Evolutionary conservation across 2,329 filamentous ascomycete species (phyloP).

Genomic region (Claviceps spartinae): DNA sequence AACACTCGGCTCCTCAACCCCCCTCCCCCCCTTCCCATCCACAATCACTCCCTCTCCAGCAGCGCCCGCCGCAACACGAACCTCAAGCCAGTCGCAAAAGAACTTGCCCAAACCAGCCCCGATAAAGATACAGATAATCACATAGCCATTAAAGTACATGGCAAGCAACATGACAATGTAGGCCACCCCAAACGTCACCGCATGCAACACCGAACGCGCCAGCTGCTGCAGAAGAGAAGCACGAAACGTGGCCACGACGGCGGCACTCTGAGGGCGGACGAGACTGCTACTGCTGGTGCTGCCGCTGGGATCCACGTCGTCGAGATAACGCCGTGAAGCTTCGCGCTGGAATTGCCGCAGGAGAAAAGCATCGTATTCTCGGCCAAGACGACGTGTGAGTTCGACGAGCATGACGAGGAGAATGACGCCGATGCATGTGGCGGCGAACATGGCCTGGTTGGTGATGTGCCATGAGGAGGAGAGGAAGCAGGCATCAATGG

Average conservation of each 20-base stretch:
- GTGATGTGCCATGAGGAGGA: slow-evolving; percentile 55
- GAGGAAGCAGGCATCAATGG: slow-evolving; percentile 60
- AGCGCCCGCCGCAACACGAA: slow-evolving; percentile 19
- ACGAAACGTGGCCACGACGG: slow-evolving; percentile 25
- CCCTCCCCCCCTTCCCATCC: slow-evolving; percentile 13
- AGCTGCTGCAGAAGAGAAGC: slow-evolving; percentile 52
- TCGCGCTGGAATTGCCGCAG: slow-evolving; percentile 33
- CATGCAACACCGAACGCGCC: slow-evolving; percentile 51
- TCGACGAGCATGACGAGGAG: slow-evolving; percentile 60
- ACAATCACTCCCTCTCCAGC: slow-evolving; percentile 12
- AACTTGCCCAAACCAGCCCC: slow-evolving; percentile 39
- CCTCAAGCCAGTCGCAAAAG: slow-evolving; percentile 38
- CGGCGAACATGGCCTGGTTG: slow-evolving; percentile 60
- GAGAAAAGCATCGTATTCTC: slow-evolving; percentile 58
- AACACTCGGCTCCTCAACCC: slow-evolving; percentile 31
- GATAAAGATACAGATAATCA: slow-evolving; percentile 64
- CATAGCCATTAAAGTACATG: slow-evolving; percentile 54
- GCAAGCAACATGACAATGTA: slow-evolving; percentile 63
- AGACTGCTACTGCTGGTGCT: slow-evolving; percentile 6
- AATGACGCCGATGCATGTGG: slow-evolving; percentile 63
- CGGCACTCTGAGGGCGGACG: background rate
- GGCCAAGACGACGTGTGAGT: slow-evolving; percentile 52
- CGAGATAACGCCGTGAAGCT: slow-evolving; percentile 10
- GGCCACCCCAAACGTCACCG: slow-evolving; percentile 56
- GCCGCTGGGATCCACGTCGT: slow-evolving; percentile 6